phyloP scores from a whole-genome alignment of 75 land plant species.

The Chamaecyparis obtusa region DNA sequence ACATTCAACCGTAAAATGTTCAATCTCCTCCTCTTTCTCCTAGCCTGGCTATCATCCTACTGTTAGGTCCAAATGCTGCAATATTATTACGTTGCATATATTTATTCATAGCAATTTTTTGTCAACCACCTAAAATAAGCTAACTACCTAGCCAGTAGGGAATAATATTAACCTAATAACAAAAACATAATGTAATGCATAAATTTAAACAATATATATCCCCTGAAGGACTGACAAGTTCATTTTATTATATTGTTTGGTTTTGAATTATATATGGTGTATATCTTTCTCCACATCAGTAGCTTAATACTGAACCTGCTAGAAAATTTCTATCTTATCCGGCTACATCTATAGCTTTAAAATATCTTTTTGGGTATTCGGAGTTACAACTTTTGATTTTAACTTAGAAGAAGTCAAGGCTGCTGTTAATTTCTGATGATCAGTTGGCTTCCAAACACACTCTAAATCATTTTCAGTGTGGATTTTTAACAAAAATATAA shows the following conservation, averaged over 20 bases:
- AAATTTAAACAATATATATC: not conserved
- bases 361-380: not conserved
- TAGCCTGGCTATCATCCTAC: no score
- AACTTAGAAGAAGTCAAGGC: not conserved
- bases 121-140: no score
- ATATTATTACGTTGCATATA: no score
- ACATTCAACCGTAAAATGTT: no score
- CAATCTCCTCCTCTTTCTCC: no score
- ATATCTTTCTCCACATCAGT: not conserved
- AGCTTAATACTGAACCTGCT: not conserved
- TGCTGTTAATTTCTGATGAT: not conserved
- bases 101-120: no score
- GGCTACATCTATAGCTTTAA: not conserved
- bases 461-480: not conserved
- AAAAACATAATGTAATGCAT: no score
- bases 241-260: not conserved
- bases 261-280: not conserved
- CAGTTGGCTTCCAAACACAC: not conserved
- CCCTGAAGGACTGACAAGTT: not conserved
- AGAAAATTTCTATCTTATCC: not conserved
- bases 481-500: no score
- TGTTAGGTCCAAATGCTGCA: no score
- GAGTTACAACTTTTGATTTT: not conserved
- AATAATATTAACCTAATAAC: no score
- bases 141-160: no score